Evolutionary conservation across 2,329 filamentous ascomycete species (phyloP).

Genomic region (Blastomyces gilchristii): DNA sequence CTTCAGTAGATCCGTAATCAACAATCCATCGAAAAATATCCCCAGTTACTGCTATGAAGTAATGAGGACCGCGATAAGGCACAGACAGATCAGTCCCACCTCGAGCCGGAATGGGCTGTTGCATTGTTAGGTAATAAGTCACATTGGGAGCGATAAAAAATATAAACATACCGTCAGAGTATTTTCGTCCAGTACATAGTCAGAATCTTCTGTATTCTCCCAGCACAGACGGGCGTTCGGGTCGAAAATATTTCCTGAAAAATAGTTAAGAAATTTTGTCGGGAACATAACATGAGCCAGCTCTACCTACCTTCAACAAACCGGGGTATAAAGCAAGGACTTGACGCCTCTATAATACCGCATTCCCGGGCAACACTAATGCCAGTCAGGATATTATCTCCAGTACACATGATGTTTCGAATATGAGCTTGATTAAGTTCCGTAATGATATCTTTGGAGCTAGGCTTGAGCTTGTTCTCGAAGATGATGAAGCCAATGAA

Average conservation of each 20-base stretch:
- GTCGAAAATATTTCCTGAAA: slow-evolving; percentile 57
- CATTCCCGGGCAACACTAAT: slow-evolving; percentile 64
- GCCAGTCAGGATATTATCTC: slow-evolving; percentile 74
- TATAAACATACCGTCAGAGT: slow-evolving; percentile 34
- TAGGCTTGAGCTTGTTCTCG: slow-evolving; percentile 94
- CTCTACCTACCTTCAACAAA: slow-evolving; percentile 58
- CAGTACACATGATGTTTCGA: slow-evolving; percentile 83
- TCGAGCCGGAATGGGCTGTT: slow-evolving; percentile 59
- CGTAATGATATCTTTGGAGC: slow-evolving; percentile 66
- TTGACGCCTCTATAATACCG: slow-evolving; percentile 73
- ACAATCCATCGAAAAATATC: slow-evolving; percentile 96
- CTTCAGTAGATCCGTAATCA: slow-evolving; percentile 73
- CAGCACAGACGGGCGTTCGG: slow-evolving; percentile 65
- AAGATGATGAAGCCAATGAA: slow-evolving; percentile 97
- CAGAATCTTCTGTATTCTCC: slow-evolving; percentile 88
- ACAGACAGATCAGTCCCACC: slow-evolving; percentile 67
- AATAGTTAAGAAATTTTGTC: slow-evolving; percentile 12
- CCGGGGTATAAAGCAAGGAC: slow-evolving; percentile 86
- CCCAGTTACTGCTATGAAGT: slow-evolving; percentile 78
- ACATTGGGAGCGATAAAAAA: not conserved
- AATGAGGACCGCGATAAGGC: slow-evolving; percentile 78
- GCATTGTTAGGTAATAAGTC: not conserved
- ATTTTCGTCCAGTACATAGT: slow-evolving; percentile 65
- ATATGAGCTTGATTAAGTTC: slow-evolving; percentile 78
- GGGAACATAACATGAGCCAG: slow-evolving; percentile 2